Evolutionary conservation across 2,329 filamentous ascomycete species (phyloP), one percentile per base, ranked within the genome.

Genomic region (Sarocladium oryzae): DNA sequence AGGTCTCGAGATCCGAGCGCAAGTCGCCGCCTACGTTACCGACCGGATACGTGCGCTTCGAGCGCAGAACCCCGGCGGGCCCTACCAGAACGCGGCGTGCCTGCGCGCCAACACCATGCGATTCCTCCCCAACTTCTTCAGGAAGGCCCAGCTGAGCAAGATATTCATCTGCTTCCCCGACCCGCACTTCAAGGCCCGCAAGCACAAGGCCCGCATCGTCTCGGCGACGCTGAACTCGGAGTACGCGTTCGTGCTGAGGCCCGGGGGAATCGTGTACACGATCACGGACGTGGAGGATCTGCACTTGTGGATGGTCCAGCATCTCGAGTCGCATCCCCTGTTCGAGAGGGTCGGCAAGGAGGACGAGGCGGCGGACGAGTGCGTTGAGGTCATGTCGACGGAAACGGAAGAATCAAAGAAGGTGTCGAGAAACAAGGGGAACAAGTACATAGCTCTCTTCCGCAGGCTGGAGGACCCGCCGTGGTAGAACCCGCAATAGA

Each of bases 91-190:
- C 66, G 85, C 92, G 51, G 84, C 87, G 30, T 95, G 89, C 64
- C 75, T 99, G 45, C 85, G 93, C 55, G 88, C 89, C 57, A 99
- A 99, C 72, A 89, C 89, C 4, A 99, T 99, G 93, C 99, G 99
- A 67, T 99, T 97, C 69, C 75, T 99, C n/a, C 92, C 95, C 55
- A 97, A 99, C 65, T 96, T 96, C 76, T 97, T 99, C 75, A 74
- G 71, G 51, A 87, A 85, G 61, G 76, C 72, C 13, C 91, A 96
- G 65, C 81, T 99, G 13, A 81, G 78, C 56, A 95, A 95, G 65
- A 88, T 97, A 64, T 99, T 99, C 68, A 88, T 99, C 61, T 99
- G 93, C 74, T 99, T 99, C 65, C 93, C 93, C 0, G 93, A 99
- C 63, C 93, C 93, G 53, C 93, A 99, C 69, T 99, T 99, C 76